Percentiles rank a stretch among this genome's conserved stretches.
phyloP scores from a whole-genome alignment of 2,329 filamentous ascomycete genomes.

The Diaporthe australafricana region DNA sequence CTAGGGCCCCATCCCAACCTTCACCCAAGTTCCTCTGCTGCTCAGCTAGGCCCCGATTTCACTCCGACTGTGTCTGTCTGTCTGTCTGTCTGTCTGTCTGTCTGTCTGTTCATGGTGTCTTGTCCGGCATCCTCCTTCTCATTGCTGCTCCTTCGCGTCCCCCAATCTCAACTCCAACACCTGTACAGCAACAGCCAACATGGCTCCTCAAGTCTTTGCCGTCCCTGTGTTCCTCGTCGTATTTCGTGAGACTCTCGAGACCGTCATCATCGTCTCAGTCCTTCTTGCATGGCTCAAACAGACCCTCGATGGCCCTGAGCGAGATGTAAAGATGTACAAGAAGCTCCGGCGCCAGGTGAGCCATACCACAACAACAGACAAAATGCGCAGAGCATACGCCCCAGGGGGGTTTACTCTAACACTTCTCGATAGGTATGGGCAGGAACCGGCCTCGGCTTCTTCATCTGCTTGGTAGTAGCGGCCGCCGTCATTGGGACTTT shows the following conservation, averaged over 20 bases:
- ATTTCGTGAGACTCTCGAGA: slow-evolving; percentile 84
- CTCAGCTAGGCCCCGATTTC: not conserved
- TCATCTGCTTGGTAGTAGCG: slow-evolving; percentile 74
- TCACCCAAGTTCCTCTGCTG: not conserved
- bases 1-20: not conserved
- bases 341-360: slow-evolving; percentile 70
- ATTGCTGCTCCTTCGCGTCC: not conserved
- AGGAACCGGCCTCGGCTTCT: slow-evolving; percentile 71
- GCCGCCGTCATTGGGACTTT: slow-evolving; percentile 78
- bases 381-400: too few relatives aligned
- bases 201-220: slow-evolving; percentile 36
- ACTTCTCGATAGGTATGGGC: slow-evolving; percentile 63
- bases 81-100: not conserved
- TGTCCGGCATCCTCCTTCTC: not conserved
- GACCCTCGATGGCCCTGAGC: slow-evolving; percentile 73
- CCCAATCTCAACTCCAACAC: not conserved
- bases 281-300: slow-evolving; percentile 85
- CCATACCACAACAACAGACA: not conserved
- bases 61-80: not conserved
- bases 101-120: not conserved
- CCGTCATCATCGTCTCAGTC: slow-evolving; percentile 84
- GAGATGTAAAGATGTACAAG: slow-evolving; percentile 73
- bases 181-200: slow-evolving; percentile 7
- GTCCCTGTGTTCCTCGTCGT: slow-evolving; percentile 79
- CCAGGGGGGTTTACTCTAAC: not conserved